phyloP scores from a whole-genome alignment of 2,329 filamentous ascomycete genomes.

The Emmonsiellopsis sp. region DNA sequence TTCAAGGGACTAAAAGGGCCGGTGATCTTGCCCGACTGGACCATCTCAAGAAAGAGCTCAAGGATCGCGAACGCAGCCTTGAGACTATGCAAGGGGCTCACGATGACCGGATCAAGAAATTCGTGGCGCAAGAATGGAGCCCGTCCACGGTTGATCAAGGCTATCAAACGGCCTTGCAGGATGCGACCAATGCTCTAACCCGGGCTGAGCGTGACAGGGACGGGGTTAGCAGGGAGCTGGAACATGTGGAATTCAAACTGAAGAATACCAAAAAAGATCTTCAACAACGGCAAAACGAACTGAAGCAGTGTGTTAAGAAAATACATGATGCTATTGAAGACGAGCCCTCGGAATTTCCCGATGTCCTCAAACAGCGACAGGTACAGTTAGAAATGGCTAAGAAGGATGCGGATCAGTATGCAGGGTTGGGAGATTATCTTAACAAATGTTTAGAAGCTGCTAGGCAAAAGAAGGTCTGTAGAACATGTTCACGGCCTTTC shows the following conservation, averaged over 20 bases:
- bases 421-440: slow-evolving; percentile 64
- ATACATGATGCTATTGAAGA: slow-evolving; percentile 52
- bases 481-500: slow-evolving; percentile 66
- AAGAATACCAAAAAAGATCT: slow-evolving; percentile 56
- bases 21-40: slow-evolving; percentile 78
- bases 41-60: slow-evolving; percentile 69
- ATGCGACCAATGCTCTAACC: slow-evolving; percentile 49
- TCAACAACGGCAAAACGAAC: slow-evolving; percentile 55
- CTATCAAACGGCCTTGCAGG: slow-evolving; percentile 56
- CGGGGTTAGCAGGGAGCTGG: slow-evolving; percentile 59
- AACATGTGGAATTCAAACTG: slow-evolving; percentile 66
- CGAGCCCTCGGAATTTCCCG: slow-evolving; percentile 42
- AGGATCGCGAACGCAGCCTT: slow-evolving; percentile 63
- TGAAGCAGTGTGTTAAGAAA: slow-evolving; percentile 51
- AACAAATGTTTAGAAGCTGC: slow-evolving; percentile 57
- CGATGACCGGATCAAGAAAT: slow-evolving; percentile 55
- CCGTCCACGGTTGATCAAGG: slow-evolving; percentile 59
- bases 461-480: slow-evolving; percentile 62
- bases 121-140: slow-evolving; percentile 61
- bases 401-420: slow-evolving; percentile 59
- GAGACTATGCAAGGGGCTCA: slow-evolving; percentile 71
- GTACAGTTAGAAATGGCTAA: slow-evolving; percentile 42
- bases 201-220: slow-evolving; percentile 65
- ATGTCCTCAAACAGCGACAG: slow-evolving; percentile 45
- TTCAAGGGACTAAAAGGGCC: slow-evolving; percentile 72